Evolutionary conservation across 1,284 basidiomycete genomes (phyloP).

Genomic region (Trichosporon sp.): DNA sequence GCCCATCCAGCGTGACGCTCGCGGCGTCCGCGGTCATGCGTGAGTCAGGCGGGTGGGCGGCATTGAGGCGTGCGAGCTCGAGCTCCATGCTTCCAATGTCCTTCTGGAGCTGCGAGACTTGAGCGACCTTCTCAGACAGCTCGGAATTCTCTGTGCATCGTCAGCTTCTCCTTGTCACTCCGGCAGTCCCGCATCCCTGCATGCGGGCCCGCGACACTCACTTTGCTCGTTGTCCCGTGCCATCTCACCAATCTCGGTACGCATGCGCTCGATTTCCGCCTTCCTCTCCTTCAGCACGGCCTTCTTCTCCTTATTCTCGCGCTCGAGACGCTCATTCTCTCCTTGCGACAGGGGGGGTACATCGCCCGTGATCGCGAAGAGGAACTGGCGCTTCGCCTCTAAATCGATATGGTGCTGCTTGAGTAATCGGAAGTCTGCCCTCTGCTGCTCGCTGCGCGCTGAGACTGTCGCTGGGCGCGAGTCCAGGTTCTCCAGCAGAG

Average conservation of each 20-base stretch:
- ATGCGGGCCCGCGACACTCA: slow-evolving; percentile 31
- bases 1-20: slow-evolving; percentile 68
- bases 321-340: slow-evolving; percentile 63
- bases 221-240: slow-evolving; percentile 44
- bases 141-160: slow-evolving; percentile 38
- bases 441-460: not conserved
- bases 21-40: slow-evolving; percentile 73
- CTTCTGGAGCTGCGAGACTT: slow-evolving; percentile 66
- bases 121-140: slow-evolving; percentile 58
- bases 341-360: slow-evolving; percentile 59
- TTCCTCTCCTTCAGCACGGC: slow-evolving; percentile 67
- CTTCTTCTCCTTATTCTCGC: slow-evolving; percentile 70
- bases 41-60: slow-evolving; percentile 69
- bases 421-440: slow-evolving; percentile 66
- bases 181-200: no score
- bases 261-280: slow-evolving; percentile 64
- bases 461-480: not conserved
- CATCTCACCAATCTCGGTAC: slow-evolving; percentile 62
- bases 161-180: no score
- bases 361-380: slow-evolving; percentile 76
- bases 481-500: not conserved
- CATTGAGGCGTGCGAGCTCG: slow-evolving; percentile 72
- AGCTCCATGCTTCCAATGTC: slow-evolving; percentile 78
- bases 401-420: slow-evolving; percentile 85
- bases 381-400: slow-evolving; percentile 81